phyloP scores from a whole-genome alignment of 208 protist genomes.

The Trypanosomatidae sp. region DNA sequence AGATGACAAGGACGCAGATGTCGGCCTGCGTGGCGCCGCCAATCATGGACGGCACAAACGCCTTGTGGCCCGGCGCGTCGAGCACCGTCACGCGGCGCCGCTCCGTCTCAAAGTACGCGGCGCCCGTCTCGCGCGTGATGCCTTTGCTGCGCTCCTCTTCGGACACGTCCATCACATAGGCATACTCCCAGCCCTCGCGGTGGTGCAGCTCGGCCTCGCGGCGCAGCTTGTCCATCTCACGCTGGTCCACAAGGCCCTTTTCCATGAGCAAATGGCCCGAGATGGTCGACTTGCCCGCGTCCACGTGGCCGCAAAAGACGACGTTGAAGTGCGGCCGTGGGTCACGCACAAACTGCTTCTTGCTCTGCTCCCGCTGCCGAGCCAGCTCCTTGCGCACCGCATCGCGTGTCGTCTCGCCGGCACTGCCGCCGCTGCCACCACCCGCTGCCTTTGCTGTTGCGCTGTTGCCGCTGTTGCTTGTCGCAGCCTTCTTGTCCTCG shows the following conservation, averaged over 20 bases:
- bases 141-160: conserved; percentile 97
- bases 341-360: conserved; percentile 66
- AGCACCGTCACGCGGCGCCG: conserved; percentile 96
- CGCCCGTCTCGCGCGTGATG: conserved; percentile 97
- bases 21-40: conserved; percentile 97
- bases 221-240: conserved; percentile 98
- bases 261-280: conserved; percentile 94
- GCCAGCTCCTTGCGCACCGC: conserved; percentile 60
- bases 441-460: conserved; percentile 32
- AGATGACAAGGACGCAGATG: conserved; percentile 98
- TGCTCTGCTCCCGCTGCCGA: conserved; percentile 42
- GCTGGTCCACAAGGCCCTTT: conserved; percentile 94
- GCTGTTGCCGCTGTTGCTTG: conserved; percentile 1
- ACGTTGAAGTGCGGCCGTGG: conserved; percentile 95
- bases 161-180: conserved; percentile 98
- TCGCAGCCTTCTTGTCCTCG: conserved; percentile 7
- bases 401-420: conserved; percentile 63
- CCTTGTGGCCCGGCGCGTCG: conserved; percentile 98
- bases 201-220: conserved; percentile 95
- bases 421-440: too few relatives aligned
- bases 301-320: conserved; percentile 99
- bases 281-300: conserved; percentile 98
- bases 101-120: conserved; percentile 94
- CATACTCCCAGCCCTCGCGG: conserved; percentile 94
- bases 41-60: conserved; percentile 99